Percentiles rank a stretch among this genome's conserved stretches.
These are phyloP conservation scores for Candida sithepensis DNA, from an alignment of 805 yeast species.

Conservation along the genomic window DNA sequence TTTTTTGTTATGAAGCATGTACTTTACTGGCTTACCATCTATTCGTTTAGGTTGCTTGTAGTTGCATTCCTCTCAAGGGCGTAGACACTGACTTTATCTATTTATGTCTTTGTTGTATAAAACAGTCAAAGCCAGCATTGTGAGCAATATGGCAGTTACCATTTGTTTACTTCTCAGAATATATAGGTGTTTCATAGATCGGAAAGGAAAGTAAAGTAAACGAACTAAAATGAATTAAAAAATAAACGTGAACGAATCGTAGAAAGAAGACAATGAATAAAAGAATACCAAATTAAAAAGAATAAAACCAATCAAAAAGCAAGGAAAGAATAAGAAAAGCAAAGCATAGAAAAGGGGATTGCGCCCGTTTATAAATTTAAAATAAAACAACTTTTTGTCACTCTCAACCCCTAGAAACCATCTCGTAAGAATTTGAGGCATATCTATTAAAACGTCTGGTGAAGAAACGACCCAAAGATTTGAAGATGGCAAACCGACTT, in stretches of 20 bases:
- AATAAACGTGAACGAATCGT: neutral
- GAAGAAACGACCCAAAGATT: neutral
- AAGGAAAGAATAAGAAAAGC: neutral
- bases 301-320: neutral
- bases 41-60: too few species aligned
- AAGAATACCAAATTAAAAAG: neutral
- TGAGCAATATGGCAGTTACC: too few species aligned
- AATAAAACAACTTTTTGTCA: neutral
- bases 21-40: neutral
- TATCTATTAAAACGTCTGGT: neutral
- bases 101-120: too few species aligned
- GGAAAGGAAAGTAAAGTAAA: too few species aligned
- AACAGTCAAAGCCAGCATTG: too few species aligned
- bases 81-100: too few species aligned
- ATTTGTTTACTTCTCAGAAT: too few species aligned
- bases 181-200: too few species aligned
- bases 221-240: neutral
- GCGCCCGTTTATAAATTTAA: neutral
- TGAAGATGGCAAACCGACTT: neutral
- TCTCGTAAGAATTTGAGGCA: neutral
- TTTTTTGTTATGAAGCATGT: neutral
- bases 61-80: too few species aligned
- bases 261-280: neutral
- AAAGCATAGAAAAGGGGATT: neutral
- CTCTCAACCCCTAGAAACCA: neutral